A percentile compares a stretch with the other conserved stretches of the same genome.
Evolutionary conservation across 78 protist species (phyloP).

Genomic region (Polysphondylium violaceum): DNA sequence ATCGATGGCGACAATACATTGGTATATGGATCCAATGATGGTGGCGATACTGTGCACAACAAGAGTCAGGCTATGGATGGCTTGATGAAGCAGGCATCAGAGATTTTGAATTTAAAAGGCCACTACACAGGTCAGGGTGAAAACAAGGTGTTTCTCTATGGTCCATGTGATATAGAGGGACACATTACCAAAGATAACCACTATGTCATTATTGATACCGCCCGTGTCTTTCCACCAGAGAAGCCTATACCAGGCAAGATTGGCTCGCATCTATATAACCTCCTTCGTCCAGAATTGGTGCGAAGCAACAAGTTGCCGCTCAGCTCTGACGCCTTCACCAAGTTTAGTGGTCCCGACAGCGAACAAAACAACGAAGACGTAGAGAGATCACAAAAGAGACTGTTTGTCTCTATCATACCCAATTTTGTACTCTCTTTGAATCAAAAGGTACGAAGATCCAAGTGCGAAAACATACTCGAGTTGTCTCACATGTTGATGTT

Average conservation of each 20-base stretch:
- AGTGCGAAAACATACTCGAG: constrained; percentile 32
- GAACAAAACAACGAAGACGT: constrained; percentile 77
- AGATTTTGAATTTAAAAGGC: constrained; percentile 75
- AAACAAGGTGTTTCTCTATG: constrained; percentile 11
- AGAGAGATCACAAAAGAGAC: constrained; percentile 61
- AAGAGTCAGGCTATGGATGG: background rate
- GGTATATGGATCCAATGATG: constrained; percentile 80
- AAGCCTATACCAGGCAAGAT: constrained; percentile 31
- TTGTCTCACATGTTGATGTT: constrained; percentile 16
- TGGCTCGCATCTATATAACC: constrained; percentile 62
- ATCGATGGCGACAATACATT: constrained; percentile 42
- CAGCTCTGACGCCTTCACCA: constrained; percentile 81
- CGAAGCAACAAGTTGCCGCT: constrained; percentile 28
- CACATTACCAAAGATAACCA: constrained; percentile 60
- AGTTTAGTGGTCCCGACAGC: constrained; percentile 44
- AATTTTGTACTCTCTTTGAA: constrained; percentile 35
- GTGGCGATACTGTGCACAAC: constrained; percentile 61
- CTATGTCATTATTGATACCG: constrained; percentile 67
- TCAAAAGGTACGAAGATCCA: constrained; percentile 35
- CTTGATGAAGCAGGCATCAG: constrained; percentile 65
- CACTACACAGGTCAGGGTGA: constrained; percentile 61
- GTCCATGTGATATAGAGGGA: constrained; percentile 76
- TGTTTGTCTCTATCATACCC: constrained; percentile 64
- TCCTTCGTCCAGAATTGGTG: constrained; percentile 76
- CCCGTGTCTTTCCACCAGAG: constrained; percentile 82